phyloP scores from a whole-genome alignment of 352 stramenopile genomes.

The Halophytophthora batemanensis region DNA sequence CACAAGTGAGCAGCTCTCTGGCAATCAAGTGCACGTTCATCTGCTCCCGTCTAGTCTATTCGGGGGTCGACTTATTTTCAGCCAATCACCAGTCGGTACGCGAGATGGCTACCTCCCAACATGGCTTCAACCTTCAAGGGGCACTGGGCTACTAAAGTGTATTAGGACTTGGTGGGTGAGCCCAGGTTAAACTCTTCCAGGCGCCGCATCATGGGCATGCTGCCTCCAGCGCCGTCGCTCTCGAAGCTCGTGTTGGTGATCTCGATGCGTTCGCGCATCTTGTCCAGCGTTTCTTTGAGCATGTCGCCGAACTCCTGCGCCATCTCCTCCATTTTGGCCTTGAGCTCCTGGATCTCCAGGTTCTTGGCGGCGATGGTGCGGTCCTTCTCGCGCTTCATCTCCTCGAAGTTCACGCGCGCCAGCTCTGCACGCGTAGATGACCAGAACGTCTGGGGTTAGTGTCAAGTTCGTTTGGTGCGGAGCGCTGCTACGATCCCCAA shows the following conservation, averaged over 20 bases:
- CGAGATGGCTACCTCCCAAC: too few species aligned
- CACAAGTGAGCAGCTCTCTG: too few species aligned
- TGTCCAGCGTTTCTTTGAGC: slow-evolving; percentile 93
- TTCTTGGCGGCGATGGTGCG: slow-evolving; percentile 87
- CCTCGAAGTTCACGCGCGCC: slow-evolving; percentile 81
- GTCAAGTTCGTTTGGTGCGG: background rate
- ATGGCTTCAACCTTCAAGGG: too few species aligned
- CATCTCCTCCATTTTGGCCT: slow-evolving; percentile 95
- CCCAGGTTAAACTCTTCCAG: slow-evolving; percentile 87
- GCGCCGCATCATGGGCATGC: slow-evolving; percentile 73
- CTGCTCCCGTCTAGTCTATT: too few species aligned
- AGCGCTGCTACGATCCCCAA: too few species aligned
- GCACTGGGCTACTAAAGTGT: background rate
- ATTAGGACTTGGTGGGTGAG: slow-evolving; percentile 42
- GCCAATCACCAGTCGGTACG: too few species aligned
- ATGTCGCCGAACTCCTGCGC: slow-evolving; percentile 93
- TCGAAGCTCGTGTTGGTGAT: slow-evolving; percentile 91
- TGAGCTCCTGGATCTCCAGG: slow-evolving; percentile 87
- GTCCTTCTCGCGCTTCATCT: slow-evolving; percentile 92
- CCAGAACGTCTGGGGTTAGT: background rate
- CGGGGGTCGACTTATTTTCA: too few species aligned
- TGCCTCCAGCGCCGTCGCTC: slow-evolving; percentile 55
- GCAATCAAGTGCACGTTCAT: too few species aligned
- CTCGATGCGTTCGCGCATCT: slow-evolving; percentile 94
- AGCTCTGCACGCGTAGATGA: slow-evolving; percentile 46